A percentile compares a stretch with the other conserved stretches of the same genome.
Evolutionary conservation across 257 asterid genomes (phyloP).

Genomic region (Plectranthus barbatus): DNA sequence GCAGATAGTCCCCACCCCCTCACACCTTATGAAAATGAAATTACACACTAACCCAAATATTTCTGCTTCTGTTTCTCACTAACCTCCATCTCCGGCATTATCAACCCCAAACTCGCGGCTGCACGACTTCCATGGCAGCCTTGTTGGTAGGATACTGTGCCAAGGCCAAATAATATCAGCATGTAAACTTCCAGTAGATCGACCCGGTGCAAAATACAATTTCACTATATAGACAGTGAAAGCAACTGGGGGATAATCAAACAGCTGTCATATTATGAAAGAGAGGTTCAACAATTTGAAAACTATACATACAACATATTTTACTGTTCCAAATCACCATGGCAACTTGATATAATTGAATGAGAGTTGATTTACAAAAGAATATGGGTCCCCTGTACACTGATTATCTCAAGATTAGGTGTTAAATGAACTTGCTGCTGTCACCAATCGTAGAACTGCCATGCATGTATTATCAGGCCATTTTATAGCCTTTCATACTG

Average conservation of each 20-base stretch:
- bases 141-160: neutral
- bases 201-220: neutral
- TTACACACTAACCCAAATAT: constrained; percentile 2
- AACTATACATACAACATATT: neutral
- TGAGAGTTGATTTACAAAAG: neutral
- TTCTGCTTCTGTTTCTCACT: neutral
- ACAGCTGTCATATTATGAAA: neutral
- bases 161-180: neutral
- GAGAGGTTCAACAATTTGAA: neutral
- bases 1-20: neutral
- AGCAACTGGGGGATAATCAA: neutral
- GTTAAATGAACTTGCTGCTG: constrained; percentile 3
- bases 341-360: neutral
- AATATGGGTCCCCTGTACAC: neutral
- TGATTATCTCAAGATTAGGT: neutral
- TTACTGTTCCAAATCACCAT: neutral
- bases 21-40: constrained; percentile 1
- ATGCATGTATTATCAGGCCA: neutral
- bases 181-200: neutral
- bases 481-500: neutral
- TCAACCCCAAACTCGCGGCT: neutral
- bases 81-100: neutral
- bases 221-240: neutral
- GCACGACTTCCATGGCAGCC: neutral
- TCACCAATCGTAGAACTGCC: neutral